Base-by-base conservation (phyloP, 768 basidiomycete genomes). In the Termitomyces sp. region DNA sequence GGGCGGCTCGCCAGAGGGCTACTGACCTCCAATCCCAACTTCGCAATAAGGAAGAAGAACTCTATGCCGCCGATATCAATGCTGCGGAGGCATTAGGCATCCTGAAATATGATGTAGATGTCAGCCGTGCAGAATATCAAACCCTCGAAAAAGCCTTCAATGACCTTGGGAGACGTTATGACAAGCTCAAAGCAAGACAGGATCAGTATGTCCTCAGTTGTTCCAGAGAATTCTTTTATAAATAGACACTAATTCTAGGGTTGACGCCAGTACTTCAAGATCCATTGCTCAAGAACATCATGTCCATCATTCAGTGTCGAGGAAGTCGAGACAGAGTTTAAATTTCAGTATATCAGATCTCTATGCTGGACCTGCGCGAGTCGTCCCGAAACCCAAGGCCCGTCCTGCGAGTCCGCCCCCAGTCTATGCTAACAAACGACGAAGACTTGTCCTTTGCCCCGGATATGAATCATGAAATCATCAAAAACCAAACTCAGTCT, bases 1-100 rank as follows among this genome's bases (percentile, higher is more conserved):
- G 67, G 65, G 72, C 65, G 64, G 76, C 64, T 51, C 69, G 68
- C 40, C 52, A 52, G 1, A 65, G 68, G 51, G 55, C 68, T 45
- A 63, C 40, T 8, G 61, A 60, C 51, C 66, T 62, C 7, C 36
- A 63, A 56, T n/a, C 49, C 32, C 34, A 34, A 52, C 40, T 69
- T 17, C 40, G 45, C 31, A 45, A 15, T 10, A 40, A 34, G 25
- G 45, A 31, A 8, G 9, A 32, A 10, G 31, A 52, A 8, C 48
- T 46, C n/a, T 1, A 9, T 25, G 36, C 7, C 31, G 34, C 56
- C 6, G 15, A 29, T 15, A 14, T 11, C 45, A 25, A 15, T 25
- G 45, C 45, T 57, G 17, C 6, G 17, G 11, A 42, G 31, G 12
- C 40, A 11, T 20, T 43, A n/a, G 7, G 8, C 11, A 4, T 12